Base-by-base conservation (phyloP, 2,329 filamentous ascomycete genomes). In the Hirsutella thompsonii region DNA sequence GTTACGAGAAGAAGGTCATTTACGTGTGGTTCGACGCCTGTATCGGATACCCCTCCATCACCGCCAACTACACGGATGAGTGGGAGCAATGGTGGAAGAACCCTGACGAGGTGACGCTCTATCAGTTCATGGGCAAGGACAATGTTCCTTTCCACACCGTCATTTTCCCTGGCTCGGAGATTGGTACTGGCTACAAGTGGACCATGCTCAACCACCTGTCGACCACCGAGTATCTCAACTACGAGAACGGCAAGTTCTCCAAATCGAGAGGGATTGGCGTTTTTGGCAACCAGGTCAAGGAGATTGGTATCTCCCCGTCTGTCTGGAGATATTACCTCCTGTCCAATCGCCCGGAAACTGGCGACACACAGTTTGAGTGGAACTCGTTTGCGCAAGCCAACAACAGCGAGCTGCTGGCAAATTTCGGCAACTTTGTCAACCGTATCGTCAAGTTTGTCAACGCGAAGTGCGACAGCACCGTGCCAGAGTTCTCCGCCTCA, bases 31-130 rank as follows among this genome's bases (percentile, higher is more conserved):
- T 95, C 57, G 86, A 94, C 58, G 86, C 86, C 41, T 92, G 85
- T 61, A 92, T 94, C 54, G 89, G 89, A 18, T 95, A 95, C 58
- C 81, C 88, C n/a, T 94, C 87, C 2, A 95, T 95, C 51, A 94
- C 89, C 2, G 86, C 85, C 48, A 88, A 79, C 52, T 94, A 94
- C 60, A 94, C 88, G 5, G 69, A 76, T 41, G 72, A 93, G 47
- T 95, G 89, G 89, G 80, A 94, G 66, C 74, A 85, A 55, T 95
- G 89, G 89, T 95, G 89, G 89, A 80, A 83, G 56, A 83, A 93
- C 59, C 86, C 87, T 0, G 81, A 94, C 36, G 72, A 94, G 28
- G 88, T 95, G 37, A 76, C 82, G 55, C 74, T 95, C 11, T 94
- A 92, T 61, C 89, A 95, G 65, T 93, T 95, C 70, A 85, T 94